Evolutionary conservation across 331 rosid genomes (phyloP).

Genomic region (Quercus tomentella): DNA sequence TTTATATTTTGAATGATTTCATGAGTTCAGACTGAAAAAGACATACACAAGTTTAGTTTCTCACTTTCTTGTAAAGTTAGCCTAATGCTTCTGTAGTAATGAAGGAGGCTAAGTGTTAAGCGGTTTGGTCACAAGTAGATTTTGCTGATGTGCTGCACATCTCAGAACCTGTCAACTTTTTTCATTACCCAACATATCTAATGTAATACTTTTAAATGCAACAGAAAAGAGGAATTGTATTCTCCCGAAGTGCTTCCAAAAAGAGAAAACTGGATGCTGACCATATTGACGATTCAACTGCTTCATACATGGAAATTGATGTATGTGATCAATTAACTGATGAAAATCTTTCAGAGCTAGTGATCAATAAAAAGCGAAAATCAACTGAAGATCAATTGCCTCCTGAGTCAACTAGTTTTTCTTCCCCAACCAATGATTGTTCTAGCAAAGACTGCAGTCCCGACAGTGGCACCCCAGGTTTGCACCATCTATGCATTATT

Average conservation of each 20-base stretch:
- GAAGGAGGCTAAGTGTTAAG: background rate
- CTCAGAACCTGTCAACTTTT: background rate
- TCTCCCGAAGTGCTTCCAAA: constrained; percentile 38
- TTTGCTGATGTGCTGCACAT: background rate
- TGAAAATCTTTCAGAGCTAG: constrained; percentile 13
- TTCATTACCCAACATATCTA: constrained; percentile 2
- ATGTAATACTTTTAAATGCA: constrained; percentile 10
- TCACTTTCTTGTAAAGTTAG: background rate
- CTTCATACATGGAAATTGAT: constrained; percentile 15
- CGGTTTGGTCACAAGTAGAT: background rate
- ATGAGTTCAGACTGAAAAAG: background rate
- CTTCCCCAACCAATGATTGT: constrained; percentile 7
- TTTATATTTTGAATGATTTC: background rate
- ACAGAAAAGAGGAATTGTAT: constrained; percentile 64
- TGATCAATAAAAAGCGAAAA: constrained; percentile 25
- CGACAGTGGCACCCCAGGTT: constrained; percentile 46
- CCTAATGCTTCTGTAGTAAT: background rate
- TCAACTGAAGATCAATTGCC: constrained; percentile 21
- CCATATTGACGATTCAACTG: constrained; percentile 15
- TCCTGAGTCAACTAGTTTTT: constrained; percentile 9
- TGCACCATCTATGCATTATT: constrained; percentile 19
- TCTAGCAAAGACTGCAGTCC: constrained; percentile 25
- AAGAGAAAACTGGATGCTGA: constrained; percentile 48
- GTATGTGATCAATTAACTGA: constrained; percentile 6
- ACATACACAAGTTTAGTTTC: background rate